Evolutionary conservation across 768 basidiomycete species (phyloP), one percentile per base, ranked within the genome.

Genomic region (Macrocybe gigantea): DNA sequence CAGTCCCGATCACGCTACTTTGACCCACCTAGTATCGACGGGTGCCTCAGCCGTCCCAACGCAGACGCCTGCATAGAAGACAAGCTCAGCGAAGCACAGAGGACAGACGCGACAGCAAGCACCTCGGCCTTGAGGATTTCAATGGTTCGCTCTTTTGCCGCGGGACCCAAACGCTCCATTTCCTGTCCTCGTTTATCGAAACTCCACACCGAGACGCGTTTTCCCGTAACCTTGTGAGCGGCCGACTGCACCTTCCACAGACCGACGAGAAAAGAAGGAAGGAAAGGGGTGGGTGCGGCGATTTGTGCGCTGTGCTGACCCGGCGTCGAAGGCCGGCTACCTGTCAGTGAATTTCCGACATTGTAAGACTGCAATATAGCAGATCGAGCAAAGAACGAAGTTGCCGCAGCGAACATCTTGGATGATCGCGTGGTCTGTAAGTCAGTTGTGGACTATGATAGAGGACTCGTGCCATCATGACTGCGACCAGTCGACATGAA

Each of bases 111-210:
- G 44, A 41, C 42, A 12, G 33, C 45, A 65, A 71, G 40, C 61
- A 91, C 95, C 83, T 99, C 95, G 31, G 83, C 79, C 65, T 94
- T 97, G 63, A 98, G 64, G 2, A 91, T 82, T 53, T 95, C 93
- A 13, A 95, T 54, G 2, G 83, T 80, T 57, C 77, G 78, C 47
- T 95, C 94, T 62, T 71, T 84, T 36, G 82, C 83, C 36, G 71
- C 49, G 3, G 77, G 73, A 1, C 79, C 75, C 56, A 88, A 66
- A 45, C 82, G 74, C 53, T 93, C 88, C 73, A 83, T 74, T 49
- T 93, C 90, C 15, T 80, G 63, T 0, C 74, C 71, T 49, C 78
- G 73, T 71, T 97, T 97, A 61, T 98, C 93, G 54, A 88, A 87
- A 29, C 78, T 77, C 95, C 95, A 99, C 12, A 99, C 83, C 12